These are phyloP conservation scores for Syzygium grande DNA, from an alignment of 345 rosid genomes.

Conservation along the genomic window DNA sequence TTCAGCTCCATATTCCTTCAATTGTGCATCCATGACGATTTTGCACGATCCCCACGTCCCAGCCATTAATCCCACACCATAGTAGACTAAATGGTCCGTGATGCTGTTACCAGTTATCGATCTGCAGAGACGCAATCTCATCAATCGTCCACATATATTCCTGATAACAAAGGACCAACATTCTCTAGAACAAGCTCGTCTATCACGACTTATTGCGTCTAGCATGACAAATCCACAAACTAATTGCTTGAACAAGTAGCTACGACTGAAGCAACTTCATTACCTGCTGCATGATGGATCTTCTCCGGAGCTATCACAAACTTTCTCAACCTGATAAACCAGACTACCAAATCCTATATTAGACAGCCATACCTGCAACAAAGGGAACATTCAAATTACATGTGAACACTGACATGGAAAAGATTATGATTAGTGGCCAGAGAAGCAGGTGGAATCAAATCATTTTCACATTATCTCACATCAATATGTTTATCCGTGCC, in stretches of 20 bases:
- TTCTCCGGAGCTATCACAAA: constrained; percentile 54
- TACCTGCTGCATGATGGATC: constrained; percentile 75
- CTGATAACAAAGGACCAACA: neutral
- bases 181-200: neutral
- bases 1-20: neutral
- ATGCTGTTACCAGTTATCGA: neutral
- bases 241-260: neutral
- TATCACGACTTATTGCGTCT: neutral
- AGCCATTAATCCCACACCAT: neutral
- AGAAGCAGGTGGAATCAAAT: neutral
- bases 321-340: constrained; percentile 18
- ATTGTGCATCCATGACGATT: neutral
- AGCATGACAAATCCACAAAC: neutral
- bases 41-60: neutral
- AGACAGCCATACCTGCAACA: constrained; percentile 48
- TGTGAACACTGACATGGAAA: neutral
- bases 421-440: neutral
- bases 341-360: constrained; percentile 40
- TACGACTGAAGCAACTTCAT: neutral
- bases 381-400: neutral
- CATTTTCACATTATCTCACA: neutral
- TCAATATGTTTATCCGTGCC: neutral
- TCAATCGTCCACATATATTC: neutral
- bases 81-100: neutral
- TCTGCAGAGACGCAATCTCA: neutral